These are phyloP conservation scores for Petrea volubilis DNA, from an alignment of 257 asterid genomes.

Conservation along the genomic window DNA sequence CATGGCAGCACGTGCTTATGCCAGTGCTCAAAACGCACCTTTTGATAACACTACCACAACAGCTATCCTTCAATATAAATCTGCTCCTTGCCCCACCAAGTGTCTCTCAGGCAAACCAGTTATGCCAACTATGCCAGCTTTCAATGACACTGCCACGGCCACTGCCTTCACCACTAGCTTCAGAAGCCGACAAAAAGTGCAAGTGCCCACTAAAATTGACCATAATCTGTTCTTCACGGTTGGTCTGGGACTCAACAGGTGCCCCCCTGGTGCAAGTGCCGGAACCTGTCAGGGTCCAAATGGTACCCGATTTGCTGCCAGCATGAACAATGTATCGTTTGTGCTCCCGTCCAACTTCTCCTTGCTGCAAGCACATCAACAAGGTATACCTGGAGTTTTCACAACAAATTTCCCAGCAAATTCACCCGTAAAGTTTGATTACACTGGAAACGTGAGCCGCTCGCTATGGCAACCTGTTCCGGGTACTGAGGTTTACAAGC, in stretches of 20 bases:
- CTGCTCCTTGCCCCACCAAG: slow-evolving; percentile 55
- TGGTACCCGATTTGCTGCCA: slow-evolving; percentile 79
- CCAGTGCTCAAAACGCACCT: slow-evolving; percentile 80
- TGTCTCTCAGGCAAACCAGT: slow-evolving; percentile 43
- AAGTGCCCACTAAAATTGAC: slow-evolving; percentile 70
- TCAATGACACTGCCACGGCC: slow-evolving; percentile 75
- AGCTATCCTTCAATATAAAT: slow-evolving; percentile 71
- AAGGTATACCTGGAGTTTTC: slow-evolving; percentile 80
- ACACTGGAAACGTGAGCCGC: slow-evolving; percentile 85
- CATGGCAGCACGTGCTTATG: slow-evolving; percentile 86
- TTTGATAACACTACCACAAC: slow-evolving; percentile 95
- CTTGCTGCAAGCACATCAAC: slow-evolving; percentile 72
- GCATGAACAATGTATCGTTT: slow-evolving; percentile 90
- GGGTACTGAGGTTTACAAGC: slow-evolving; percentile 61
- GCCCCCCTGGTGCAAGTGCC: slow-evolving; percentile 54
- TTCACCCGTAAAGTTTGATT: slow-evolving; percentile 68
- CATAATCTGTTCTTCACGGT: slow-evolving; percentile 76
- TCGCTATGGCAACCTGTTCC: slow-evolving; percentile 73
- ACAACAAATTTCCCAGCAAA: slow-evolving; percentile 72
- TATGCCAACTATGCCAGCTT: slow-evolving; percentile 65
- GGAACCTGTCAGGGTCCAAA: slow-evolving; percentile 84
- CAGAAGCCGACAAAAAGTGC: slow-evolving; percentile 54
- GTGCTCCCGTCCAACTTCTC: slow-evolving; percentile 79
- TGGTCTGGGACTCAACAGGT: slow-evolving; percentile 74
- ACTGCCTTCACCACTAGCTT: slow-evolving; percentile 70